These are phyloP conservation scores for Lojkania enalia DNA, from an alignment of 2,329 filamentous ascomycete genomes.

Conservation along the genomic window DNA sequence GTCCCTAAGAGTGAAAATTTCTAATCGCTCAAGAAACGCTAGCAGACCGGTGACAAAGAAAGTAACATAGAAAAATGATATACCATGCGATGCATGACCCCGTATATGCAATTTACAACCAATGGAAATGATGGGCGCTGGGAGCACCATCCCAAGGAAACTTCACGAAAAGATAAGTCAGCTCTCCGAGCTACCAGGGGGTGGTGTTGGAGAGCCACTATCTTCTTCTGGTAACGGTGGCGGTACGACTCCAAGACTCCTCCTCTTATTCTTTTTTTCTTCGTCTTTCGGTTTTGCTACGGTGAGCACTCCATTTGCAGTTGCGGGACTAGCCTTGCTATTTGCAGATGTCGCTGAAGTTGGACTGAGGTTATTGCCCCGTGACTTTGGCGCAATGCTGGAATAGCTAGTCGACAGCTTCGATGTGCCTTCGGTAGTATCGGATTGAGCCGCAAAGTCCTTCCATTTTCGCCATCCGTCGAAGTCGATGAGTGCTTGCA, in stretches of 20 bases:
- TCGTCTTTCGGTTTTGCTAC: conserved; percentile 27
- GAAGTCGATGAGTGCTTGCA: conserved; percentile 98
- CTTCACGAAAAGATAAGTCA: conserved; percentile 6
- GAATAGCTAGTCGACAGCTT: conserved; percentile 40
- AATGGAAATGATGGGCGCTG: conserved; percentile 6
- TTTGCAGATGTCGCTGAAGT: conserved; percentile 22
- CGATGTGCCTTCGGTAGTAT: conserved; percentile 41
- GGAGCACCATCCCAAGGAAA: too few relatives aligned
- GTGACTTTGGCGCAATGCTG: conserved; percentile 34
- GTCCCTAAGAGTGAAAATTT: too few relatives aligned
- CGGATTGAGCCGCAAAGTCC: conserved; percentile 61
- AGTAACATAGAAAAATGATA: conserved; percentile 16
- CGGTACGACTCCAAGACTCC: conserved; percentile 31
- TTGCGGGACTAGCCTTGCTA: conserved; percentile 17
- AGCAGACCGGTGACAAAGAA: conserved; percentile 5
- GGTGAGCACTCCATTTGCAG: conserved; percentile 23
- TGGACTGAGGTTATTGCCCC: conserved; percentile 17
- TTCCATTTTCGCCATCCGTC: conserved; percentile 99
- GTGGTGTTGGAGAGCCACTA: conserved; percentile 11
- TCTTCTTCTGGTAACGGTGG: conserved; percentile 35
- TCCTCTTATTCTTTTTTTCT: conserved; percentile 40
- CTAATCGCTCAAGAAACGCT: conserved; percentile 11
- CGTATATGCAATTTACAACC: conserved; percentile 25
- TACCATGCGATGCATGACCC: conserved; percentile 11
- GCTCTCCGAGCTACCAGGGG: conserved; percentile 14